Conservation (phyloP, 164 flowering plant genomes). For the Piper longum region DNA sequence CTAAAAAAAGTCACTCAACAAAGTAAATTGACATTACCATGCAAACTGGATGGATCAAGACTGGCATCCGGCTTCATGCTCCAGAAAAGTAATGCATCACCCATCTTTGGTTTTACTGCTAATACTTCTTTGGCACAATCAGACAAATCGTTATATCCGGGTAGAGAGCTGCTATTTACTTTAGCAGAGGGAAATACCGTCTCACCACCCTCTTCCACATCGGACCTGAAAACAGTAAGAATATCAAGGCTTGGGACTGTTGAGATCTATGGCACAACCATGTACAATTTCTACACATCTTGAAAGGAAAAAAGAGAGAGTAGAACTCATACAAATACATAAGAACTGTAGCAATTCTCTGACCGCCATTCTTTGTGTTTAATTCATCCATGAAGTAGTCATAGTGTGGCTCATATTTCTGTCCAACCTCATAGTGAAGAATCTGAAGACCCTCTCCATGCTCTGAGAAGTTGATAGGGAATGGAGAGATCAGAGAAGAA, state of each 20-base stretch:
- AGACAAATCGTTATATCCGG: conserved; percentile 77
- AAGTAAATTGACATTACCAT: conserved; percentile 22
- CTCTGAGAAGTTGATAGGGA: conserved; percentile 28
- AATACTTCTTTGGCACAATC: conserved; percentile 72
- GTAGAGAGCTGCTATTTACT: conserved; percentile 15
- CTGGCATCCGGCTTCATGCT: conserved; percentile 87
- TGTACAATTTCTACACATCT: neutral
- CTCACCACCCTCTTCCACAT: conserved; percentile 99
- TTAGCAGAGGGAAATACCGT: conserved; percentile 71
- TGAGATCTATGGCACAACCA: neutral
- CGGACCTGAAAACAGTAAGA: conserved; percentile 38
- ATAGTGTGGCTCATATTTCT: conserved; percentile 21
- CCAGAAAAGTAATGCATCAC: conserved; percentile 95
- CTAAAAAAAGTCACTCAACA: no score
- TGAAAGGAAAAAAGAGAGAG: neutral
- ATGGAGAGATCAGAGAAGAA: no score
- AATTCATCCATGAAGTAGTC: conserved; percentile 84
- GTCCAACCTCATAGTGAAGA: conserved; percentile 83
- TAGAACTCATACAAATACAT: conserved; percentile 71
- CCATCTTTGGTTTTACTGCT: conserved; percentile 77
- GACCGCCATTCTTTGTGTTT: conserved; percentile 77
- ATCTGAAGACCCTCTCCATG: conserved; percentile 96
- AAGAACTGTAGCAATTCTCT: conserved; percentile 79
- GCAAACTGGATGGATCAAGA: conserved; percentile 19
- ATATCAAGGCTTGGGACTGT: neutral